These are phyloP conservation scores for Rosa persica DNA, from an alignment of 306 rosid genomes.

Conservation along the genomic window DNA sequence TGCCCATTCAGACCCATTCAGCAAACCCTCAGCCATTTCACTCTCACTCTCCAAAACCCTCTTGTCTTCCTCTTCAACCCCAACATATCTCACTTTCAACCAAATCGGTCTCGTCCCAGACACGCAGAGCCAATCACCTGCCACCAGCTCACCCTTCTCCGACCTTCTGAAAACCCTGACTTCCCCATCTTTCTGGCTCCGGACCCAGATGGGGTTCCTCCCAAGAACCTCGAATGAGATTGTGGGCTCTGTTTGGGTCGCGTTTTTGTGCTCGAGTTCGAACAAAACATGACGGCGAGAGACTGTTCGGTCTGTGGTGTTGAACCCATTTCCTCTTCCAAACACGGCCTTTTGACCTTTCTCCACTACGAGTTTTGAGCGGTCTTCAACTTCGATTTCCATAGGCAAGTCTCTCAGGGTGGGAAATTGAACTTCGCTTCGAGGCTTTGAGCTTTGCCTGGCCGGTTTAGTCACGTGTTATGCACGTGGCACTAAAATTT, in stretches of 20 bases:
- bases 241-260: slow-evolving; percentile 28
- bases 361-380: slow-evolving; percentile 32
- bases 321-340: slow-evolving; percentile 66
- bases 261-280: slow-evolving; percentile 21
- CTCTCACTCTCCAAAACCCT: slow-evolving; percentile 13
- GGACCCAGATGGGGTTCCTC: slow-evolving; percentile 78
- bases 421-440: neutral
- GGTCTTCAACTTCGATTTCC: slow-evolving; percentile 60
- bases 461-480: neutral
- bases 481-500: neutral
- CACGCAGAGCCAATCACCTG: slow-evolving; percentile 70
- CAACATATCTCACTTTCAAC: slow-evolving; percentile 46
- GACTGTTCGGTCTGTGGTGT: slow-evolving; percentile 52
- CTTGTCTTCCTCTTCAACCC: slow-evolving; percentile 19
- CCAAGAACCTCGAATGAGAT: slow-evolving; percentile 74
- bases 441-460: neutral
- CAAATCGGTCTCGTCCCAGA: slow-evolving; percentile 52
- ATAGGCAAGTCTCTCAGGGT: slow-evolving; percentile 11
- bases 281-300: slow-evolving; percentile 66
- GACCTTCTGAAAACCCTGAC: slow-evolving; percentile 48
- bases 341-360: slow-evolving; percentile 19
- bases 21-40: slow-evolving; percentile 28
- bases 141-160: slow-evolving; percentile 55
- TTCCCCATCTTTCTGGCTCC: slow-evolving; percentile 23
- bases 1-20: slow-evolving; percentile 30